Base-by-base conservation (phyloP, 164 flowering plant genomes). In the Magnolia officinalis region DNA sequence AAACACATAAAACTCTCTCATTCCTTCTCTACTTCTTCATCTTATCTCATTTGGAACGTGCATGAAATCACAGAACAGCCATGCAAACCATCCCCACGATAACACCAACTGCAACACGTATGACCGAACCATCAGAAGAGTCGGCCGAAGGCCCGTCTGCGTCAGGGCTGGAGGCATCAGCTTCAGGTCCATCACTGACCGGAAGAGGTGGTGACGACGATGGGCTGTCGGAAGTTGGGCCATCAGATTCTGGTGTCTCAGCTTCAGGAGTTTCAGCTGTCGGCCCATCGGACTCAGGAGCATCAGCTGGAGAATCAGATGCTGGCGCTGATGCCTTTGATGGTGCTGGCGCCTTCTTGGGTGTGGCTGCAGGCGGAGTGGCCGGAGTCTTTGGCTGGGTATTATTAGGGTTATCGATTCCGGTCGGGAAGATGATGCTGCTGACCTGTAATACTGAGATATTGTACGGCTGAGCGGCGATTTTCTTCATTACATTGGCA, bases 361-460 rank as follows among this genome's bases (percentile, higher is more conserved):
- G 55, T 10, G 58, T 6, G 20, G 31, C 16, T 26, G 75, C 75
- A 2, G 31, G 31, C 45, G 75, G 64, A 11, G 59, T 9, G 29
- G 59, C 31, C 37, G 45, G 26, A 23, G 64, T 6, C 23, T n/a
- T 19, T 2, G 58, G 2, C 14, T 45, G 5, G 59, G 64, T 29
- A 24, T 11, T 58, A 20, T 16, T 72, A n/a, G n/a, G 18, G 45
- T 70, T 76, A 11, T 84, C 89, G 49, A 88, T 76, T 0, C 89
- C 87, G 0, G 77, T 3, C 0, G 90, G 85, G 0, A 84, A 10
- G 18, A 90, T 86, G 8, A 77, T 73, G 1, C 61, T 31, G 72
- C 85, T 85, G 16, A 93, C 72, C 65, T 90, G 85, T 23, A 91
- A 67, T 0, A 91, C 90, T 0, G 92, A 88, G 7, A 91, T 81